Evolutionary conservation across 2,329 filamentous ascomycete species (phyloP).

Genomic region (Exophiala viscosa): DNA sequence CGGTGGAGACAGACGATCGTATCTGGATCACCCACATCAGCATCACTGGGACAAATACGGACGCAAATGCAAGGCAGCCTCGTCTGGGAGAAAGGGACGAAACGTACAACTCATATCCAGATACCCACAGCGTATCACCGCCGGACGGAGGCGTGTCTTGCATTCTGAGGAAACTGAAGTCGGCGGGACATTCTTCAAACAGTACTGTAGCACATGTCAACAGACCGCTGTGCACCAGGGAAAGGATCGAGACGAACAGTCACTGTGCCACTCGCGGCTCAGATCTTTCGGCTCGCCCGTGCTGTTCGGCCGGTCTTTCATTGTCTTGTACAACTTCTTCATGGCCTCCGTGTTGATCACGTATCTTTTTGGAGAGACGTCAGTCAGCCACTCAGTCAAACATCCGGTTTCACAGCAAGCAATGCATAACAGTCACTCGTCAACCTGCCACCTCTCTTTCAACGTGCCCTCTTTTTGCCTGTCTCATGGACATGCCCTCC

Average conservation of each 20-base stretch:
- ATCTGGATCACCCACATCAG: conserved; percentile 39
- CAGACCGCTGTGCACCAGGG: not conserved
- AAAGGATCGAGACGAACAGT: conserved; percentile 5
- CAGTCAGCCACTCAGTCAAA: too few species aligned
- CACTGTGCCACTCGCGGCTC: conserved; percentile 21
- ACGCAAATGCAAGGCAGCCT: too few species aligned
- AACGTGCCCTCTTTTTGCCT: too few species aligned
- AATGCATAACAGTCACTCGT: too few species aligned
- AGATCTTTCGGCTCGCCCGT: conserved; percentile 16
- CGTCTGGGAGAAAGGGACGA: not conserved
- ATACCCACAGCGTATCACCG: conserved; percentile 62
- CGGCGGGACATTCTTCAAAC: conserved; percentile 22
- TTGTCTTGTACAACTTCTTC: conserved; percentile 47
- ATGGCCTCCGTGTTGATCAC: conserved; percentile 57
- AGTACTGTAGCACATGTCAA: conserved; percentile 1
- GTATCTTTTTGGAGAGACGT: conserved; percentile 38
- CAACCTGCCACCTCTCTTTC: too few species aligned
- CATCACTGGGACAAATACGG: not conserved
- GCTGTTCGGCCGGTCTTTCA: conserved; percentile 28
- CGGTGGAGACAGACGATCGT: conserved; percentile 55
- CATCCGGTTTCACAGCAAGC: too few species aligned
- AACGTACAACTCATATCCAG: conserved; percentile 64
- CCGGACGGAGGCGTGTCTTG: conserved; percentile 39
- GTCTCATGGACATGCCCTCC: not conserved
- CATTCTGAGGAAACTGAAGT: conserved; percentile 21